A percentile compares a stretch with the other conserved stretches of the same genome.
These are phyloP conservation scores for Myxozyma mucilagina DNA, from an alignment of 805 yeast species.

Conservation along the genomic window DNA sequence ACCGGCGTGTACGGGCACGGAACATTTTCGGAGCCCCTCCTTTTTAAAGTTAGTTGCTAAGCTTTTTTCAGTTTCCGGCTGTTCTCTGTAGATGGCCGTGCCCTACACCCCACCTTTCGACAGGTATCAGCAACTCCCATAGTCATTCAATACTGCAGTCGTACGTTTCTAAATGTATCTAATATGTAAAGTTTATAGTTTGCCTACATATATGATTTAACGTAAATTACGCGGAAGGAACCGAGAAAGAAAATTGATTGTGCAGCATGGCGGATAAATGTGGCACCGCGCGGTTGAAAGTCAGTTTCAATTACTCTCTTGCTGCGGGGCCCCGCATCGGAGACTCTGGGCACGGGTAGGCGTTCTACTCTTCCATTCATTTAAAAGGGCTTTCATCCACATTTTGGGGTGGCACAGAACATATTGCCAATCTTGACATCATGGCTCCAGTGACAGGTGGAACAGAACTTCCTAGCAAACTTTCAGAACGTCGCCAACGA, in stretches of 20 bases:
- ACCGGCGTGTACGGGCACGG: too few species aligned
- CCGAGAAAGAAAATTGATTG: not conserved
- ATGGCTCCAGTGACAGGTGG: slow-evolving; percentile 11
- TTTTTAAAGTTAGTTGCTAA: too few species aligned
- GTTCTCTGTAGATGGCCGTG: too few species aligned
- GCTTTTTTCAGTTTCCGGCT: too few species aligned
- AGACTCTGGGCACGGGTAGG: not conserved
- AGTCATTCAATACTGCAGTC: too few species aligned
- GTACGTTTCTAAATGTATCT: too few species aligned
- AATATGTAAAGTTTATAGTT: too few species aligned
- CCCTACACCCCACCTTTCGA: too few species aligned
- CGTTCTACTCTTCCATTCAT: not conserved
- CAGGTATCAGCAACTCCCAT: too few species aligned
- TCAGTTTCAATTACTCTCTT: not conserved
- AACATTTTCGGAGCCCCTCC: too few species aligned
- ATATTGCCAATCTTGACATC: not conserved
- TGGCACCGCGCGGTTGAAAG: not conserved
- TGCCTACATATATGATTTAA: too few species aligned
- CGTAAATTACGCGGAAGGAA: not conserved
- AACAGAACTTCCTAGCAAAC: not conserved
- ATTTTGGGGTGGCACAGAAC: not conserved
- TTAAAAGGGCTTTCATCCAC: not conserved
- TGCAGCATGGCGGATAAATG: not conserved
- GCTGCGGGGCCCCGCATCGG: slow-evolving; percentile 5
- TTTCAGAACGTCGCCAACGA: slow-evolving; percentile 16